Percentiles rank a stretch among this genome's conserved stretches.
phyloP scores from a whole-genome alignment of 768 basidiomycete species.

The Boletellus ananas region DNA sequence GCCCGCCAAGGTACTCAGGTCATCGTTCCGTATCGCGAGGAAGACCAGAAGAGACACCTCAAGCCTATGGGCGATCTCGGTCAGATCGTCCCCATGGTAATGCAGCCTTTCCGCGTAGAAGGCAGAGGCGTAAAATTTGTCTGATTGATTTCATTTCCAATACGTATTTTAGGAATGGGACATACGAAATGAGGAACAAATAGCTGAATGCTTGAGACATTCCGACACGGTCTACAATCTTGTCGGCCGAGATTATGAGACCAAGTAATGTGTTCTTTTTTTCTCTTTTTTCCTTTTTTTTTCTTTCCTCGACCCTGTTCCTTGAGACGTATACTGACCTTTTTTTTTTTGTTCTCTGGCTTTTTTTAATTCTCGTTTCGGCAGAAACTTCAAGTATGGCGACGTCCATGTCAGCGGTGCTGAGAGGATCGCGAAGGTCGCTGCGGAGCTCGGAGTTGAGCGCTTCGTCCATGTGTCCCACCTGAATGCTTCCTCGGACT shows the following conservation, averaged over 20 bases:
- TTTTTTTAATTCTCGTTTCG: constrained; percentile 1
- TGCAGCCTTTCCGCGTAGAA: constrained; percentile 17
- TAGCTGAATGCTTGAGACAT: constrained; percentile 89
- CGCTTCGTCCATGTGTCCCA: constrained; percentile 94
- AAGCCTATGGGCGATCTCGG: constrained; percentile 96
- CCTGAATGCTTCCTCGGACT: constrained; percentile 79
- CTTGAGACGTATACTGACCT: constrained; percentile 13
- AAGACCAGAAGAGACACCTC: constrained; percentile 86
- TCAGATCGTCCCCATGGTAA: constrained; percentile 91
- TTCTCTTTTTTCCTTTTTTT: too few relatives aligned
- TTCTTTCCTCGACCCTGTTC: constrained; percentile 2
- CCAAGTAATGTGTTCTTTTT: constrained; percentile 59
- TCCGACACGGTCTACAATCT: constrained; percentile 98
- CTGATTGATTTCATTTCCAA: constrained; percentile 21
- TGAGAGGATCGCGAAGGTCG: constrained; percentile 79
- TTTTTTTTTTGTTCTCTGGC: neutral
- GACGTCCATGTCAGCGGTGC: constrained; percentile 84
- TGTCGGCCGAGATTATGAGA: constrained; percentile 90
- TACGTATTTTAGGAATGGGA: constrained; percentile 81
- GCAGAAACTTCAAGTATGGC: constrained; percentile 82
- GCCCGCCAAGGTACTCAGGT: constrained; percentile 93
- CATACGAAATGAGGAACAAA: constrained; percentile 83
- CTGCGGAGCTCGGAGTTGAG: constrained; percentile 70
- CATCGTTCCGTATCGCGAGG: constrained; percentile 91
- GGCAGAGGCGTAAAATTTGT: constrained; percentile 12